A percentile compares a stretch with the other conserved stretches of the same genome.
Conservation (phyloP, 2,329 filamentous ascomycete genomes). For the Triangularia verruculosa region DNA sequence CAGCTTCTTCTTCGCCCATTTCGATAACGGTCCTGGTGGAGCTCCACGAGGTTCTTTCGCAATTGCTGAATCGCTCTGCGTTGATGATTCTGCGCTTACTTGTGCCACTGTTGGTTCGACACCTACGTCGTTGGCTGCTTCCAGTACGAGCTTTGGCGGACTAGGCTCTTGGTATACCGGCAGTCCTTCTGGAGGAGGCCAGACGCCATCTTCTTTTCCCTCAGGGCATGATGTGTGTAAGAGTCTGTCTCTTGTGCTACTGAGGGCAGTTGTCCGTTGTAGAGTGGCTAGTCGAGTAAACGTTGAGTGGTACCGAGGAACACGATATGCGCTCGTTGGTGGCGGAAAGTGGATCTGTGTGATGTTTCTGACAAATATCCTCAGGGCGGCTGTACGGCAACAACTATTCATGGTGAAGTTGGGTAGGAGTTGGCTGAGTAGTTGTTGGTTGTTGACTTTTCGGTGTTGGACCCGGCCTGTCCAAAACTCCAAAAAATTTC, state of each 20-base stretch:
- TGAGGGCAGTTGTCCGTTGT: neutral
- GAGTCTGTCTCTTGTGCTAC: neutral
- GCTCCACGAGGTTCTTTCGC: neutral
- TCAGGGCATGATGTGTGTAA: constrained; percentile 19
- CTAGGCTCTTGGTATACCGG: neutral
- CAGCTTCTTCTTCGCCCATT: neutral
- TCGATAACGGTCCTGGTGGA: neutral
- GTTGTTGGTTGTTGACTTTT: neutral
- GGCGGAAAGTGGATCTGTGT: constrained; percentile 37
- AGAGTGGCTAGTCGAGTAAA: neutral
- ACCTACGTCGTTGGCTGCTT: neutral
- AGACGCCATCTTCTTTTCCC: neutral
- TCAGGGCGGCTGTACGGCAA: constrained; percentile 45
- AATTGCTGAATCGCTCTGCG: neutral
- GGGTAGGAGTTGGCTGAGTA: neutral
- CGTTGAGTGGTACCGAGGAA: neutral
- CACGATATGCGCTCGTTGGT: constrained; percentile 8
- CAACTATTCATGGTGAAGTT: constrained; percentile 43
- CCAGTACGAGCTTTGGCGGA: neutral
- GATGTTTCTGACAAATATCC: constrained; percentile 48
- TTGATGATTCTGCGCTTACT: neutral
- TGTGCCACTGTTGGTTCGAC: neutral
- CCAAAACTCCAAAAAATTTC: neutral
- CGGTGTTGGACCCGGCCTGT: neutral
- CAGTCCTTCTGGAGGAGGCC: neutral